phyloP scores from a whole-genome alignment of 495 filamentous ascomycete genomes.

The Penicillium arizonense region DNA sequence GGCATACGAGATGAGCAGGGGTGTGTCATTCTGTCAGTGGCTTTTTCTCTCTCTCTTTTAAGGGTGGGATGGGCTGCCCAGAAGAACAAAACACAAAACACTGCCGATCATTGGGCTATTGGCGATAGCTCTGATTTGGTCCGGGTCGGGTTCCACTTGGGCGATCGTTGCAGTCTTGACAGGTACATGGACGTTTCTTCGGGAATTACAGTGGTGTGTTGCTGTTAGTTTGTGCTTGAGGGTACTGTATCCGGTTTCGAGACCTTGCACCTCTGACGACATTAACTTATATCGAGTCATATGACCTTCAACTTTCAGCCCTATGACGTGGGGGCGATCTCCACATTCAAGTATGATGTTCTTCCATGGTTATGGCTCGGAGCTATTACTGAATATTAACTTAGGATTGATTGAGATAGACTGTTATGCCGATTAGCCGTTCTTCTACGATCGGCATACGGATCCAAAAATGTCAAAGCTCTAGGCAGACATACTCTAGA shows the following conservation, averaged over 20 bases:
- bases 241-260: not conserved
- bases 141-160: not conserved
- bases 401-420: no score
- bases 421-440: no score
- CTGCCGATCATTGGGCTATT: slow-evolving; percentile 1
- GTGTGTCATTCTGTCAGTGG: slow-evolving; percentile 2
- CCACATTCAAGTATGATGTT: not conserved
- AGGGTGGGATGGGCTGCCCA: not conserved
- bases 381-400: no score
- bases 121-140: not conserved
- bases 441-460: no score
- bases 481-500: no score
- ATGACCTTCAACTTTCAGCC: slow-evolving; percentile 15
- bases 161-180: slow-evolving; percentile 1
- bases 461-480: no score
- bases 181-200: not conserved
- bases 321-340: slow-evolving; percentile 23
- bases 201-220: not conserved
- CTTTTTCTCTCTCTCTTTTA: not conserved
- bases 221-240: not conserved
- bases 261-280: slow-evolving; percentile 1
- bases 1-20: no score
- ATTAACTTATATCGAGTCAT: slow-evolving; percentile 1
- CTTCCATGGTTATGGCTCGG: no score
- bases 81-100: not conserved